These are phyloP conservation scores for Aspergillus bridgeri DNA, from an alignment of 495 filamentous ascomycete species.

Conservation along the genomic window DNA sequence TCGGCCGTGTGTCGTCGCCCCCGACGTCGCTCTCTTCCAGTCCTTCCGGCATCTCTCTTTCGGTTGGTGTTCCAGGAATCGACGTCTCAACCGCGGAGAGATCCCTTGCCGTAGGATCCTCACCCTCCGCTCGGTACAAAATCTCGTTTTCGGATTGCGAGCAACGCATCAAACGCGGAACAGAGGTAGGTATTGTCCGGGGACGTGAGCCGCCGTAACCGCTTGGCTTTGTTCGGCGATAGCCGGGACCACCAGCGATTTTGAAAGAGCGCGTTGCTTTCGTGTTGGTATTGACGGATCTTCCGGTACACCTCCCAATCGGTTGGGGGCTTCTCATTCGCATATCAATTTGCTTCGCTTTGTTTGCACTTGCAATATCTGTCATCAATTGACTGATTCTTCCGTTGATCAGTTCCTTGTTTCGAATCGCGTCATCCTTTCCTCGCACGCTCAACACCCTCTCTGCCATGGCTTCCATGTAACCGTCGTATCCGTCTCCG, in stretches of 20 bases:
- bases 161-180: constrained; percentile 1
- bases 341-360: too few species aligned
- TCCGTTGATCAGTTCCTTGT: too few species aligned
- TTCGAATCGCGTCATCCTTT: too few species aligned
- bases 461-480: too few species aligned
- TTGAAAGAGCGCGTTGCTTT: constrained; percentile 23
- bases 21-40: background rate
- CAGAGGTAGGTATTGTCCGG: constrained; percentile 5
- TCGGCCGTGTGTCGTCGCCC: background rate
- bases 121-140: background rate
- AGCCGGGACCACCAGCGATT: constrained; percentile 23
- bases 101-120: background rate
- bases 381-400: too few species aligned
- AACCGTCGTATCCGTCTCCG: too few species aligned
- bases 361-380: too few species aligned
- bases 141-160: background rate
- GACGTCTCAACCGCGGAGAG: background rate
- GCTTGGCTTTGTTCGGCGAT: constrained; percentile 19
- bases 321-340: constrained; percentile 27
- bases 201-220: constrained; percentile 14
- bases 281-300: constrained; percentile 31
- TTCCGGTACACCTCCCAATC: constrained; percentile 39
- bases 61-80: background rate
- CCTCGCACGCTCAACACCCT: too few species aligned
- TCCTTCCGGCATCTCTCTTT: background rate